phyloP scores from a whole-genome alignment of 495 filamentous ascomycete species.

The Peziza echinospora region DNA sequence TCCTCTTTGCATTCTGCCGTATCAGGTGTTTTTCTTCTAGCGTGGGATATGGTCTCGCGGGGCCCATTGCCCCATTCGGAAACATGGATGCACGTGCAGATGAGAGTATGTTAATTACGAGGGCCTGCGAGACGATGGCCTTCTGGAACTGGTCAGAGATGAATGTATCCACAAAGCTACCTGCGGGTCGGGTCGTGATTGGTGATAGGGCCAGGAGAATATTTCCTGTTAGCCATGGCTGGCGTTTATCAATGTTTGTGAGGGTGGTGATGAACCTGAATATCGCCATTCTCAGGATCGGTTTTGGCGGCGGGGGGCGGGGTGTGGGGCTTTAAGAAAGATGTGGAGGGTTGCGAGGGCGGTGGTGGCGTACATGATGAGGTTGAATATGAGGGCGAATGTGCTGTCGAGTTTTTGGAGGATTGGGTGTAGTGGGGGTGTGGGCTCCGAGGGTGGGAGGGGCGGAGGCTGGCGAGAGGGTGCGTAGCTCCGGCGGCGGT shows the following conservation, averaged over 20 bases:
- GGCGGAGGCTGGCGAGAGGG: constrained; percentile 4
- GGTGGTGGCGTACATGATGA: constrained; percentile 1
- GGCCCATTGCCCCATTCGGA: constrained; percentile 47
- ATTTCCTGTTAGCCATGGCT: constrained; percentile 14
- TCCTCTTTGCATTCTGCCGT: constrained; percentile 31
- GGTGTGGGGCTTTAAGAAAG: constrained; percentile 1
- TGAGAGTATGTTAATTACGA: constrained; percentile 53
- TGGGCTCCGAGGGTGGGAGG: no score
- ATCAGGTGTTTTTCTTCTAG: constrained; percentile 28
- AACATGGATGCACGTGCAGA: constrained; percentile 52
- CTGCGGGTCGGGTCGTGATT: constrained; percentile 5
- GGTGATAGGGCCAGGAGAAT: constrained; percentile 7
- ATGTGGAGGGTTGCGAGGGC: constrained; percentile 1
- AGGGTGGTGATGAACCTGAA: constrained; percentile 6
- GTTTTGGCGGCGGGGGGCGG: constrained; percentile 1
- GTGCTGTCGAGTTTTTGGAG: background rate
- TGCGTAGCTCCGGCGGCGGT: no score
- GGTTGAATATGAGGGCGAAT: constrained; percentile 5
- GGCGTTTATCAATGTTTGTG: constrained; percentile 4
- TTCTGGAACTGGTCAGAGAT: constrained; percentile 47
- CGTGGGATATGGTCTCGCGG: constrained; percentile 26
- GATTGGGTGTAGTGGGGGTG: background rate
- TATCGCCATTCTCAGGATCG: constrained; percentile 9
- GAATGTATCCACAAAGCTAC: constrained; percentile 33
- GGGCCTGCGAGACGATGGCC: constrained; percentile 40